These are phyloP conservation scores for Iodosphaeria phyllophila DNA, from an alignment of 2,329 filamentous ascomycete species.

Conservation along the genomic window DNA sequence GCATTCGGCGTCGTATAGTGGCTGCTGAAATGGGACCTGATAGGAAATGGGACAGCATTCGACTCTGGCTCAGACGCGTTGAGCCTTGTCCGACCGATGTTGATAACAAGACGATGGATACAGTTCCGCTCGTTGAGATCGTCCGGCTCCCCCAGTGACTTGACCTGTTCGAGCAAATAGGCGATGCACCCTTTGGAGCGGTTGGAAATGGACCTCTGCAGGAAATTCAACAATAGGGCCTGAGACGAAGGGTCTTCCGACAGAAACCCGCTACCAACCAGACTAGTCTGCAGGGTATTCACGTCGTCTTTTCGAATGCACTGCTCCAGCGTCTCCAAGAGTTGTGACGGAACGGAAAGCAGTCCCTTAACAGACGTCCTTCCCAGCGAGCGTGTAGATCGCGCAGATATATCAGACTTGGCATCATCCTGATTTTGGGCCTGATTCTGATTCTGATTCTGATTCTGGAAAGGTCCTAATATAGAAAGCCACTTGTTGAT, in stretches of 20 bases:
- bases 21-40: slow-evolving; percentile 35
- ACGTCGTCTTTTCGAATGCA: slow-evolving; percentile 53
- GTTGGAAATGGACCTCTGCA: slow-evolving; percentile 59
- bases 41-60: slow-evolving; percentile 29
- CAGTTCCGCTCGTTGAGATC: slow-evolving; percentile 92
- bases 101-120: slow-evolving; percentile 79
- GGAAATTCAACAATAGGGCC: slow-evolving; percentile 55
- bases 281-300: slow-evolving; percentile 30
- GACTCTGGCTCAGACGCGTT: slow-evolving; percentile 28
- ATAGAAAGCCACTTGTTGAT: slow-evolving; percentile 88
- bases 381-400: slow-evolving; percentile 52
- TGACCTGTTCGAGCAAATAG: slow-evolving; percentile 49
- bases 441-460: too few species aligned
- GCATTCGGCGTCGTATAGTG: slow-evolving; percentile 60
- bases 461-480: slow-evolving; percentile 57
- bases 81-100: slow-evolving; percentile 62
- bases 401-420: slow-evolving; percentile 53
- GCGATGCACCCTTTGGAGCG: slow-evolving; percentile 51
- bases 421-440: slow-evolving; percentile 59
- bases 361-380: slow-evolving; percentile 59
- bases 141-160: slow-evolving; percentile 64
- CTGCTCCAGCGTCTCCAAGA: slow-evolving; percentile 54
- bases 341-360: slow-evolving; percentile 47
- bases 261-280: slow-evolving; percentile 37
- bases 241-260: slow-evolving; percentile 37